phyloP scores from a whole-genome alignment of 768 basidiomycete genomes.

The Suillus cothurnatus region DNA sequence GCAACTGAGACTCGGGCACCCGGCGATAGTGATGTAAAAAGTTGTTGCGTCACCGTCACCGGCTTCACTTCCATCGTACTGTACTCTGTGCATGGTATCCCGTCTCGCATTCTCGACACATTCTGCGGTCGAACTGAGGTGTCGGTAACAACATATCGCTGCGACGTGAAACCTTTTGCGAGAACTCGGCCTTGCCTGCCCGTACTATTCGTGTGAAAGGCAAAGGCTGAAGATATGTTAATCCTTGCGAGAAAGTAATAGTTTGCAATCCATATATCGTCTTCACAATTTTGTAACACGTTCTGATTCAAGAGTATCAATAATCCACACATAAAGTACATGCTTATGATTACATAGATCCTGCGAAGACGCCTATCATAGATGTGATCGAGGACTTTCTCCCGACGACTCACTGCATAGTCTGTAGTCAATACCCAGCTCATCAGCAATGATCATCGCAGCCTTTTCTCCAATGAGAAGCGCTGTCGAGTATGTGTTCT shows the following conservation, averaged over 20 bases:
- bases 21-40: too few species aligned
- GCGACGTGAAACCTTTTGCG: too few species aligned
- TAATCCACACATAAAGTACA: not conserved
- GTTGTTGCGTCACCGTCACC: too few species aligned
- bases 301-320: not conserved
- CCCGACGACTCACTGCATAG: not conserved
- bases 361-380: not conserved
- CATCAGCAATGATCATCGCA: constrained; percentile 56
- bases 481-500: constrained; percentile 44
- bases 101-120: not conserved
- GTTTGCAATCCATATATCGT: not conserved
- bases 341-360: not conserved
- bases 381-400: not conserved
- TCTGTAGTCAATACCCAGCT: constrained; percentile 34
- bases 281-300: not conserved
- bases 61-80: not conserved
- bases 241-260: not conserved
- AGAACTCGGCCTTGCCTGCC: too few species aligned
- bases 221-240: too few species aligned
- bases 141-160: not conserved
- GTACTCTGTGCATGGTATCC: not conserved
- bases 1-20: not conserved
- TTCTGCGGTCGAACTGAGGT: not conserved
- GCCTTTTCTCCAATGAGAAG: constrained; percentile 56
- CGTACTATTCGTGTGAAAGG: too few species aligned